Evolutionary conservation across 208 protist species (phyloP), one percentile per base, ranked within the genome.

Genomic region (Leishmania guyanensis): DNA sequence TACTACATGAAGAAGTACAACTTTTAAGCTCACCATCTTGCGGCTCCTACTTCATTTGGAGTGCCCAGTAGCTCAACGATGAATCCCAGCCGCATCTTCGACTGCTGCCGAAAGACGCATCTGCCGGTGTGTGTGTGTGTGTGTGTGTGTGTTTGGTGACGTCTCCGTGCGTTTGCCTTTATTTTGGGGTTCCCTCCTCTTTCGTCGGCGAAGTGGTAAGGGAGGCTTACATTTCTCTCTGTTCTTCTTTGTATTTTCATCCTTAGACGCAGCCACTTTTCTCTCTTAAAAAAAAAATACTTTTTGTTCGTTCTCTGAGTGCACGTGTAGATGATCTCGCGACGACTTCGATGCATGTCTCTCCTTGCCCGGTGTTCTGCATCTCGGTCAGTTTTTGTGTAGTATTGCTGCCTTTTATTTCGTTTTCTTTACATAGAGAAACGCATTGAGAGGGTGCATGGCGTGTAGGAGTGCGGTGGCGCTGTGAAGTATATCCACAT

Each of bases 1-100:
- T 96, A 92, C 81, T 90, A 77, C 79, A 87, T 95, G 91, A 83
- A 86, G 75, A 79, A 83, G 77, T 90, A 95, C 82, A 77, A 87
- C 39, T 82, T 93, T 16, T 92, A 87, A 81, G 39, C 36, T 20
- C 20, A 29, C 53, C 29, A 20, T 62, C 14, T 48, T 5, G 17
- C n/a, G 33, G 51, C 29, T 62, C 51, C 29, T 22, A 65, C 10
- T 22, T 51, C 36, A 46, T n/a, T 56, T 4, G n/a, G n/a, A 43
- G 58, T 46, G 46, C 17, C 20, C 16, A 26, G 6, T 20, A 26
- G 73, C 43, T 60, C n/a, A 26, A 33, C 26, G 29, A 16, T 12
- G 8, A 53, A 29, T 26, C 20, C 29, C 22, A 26, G 20, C 39
- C 16, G 46, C 20, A 29, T 12, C 26, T 10, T 73, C 69, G 20